Evolutionary conservation across 2,329 filamentous ascomycete genomes (phyloP).

Genomic region (Alternaria sp.): DNA sequence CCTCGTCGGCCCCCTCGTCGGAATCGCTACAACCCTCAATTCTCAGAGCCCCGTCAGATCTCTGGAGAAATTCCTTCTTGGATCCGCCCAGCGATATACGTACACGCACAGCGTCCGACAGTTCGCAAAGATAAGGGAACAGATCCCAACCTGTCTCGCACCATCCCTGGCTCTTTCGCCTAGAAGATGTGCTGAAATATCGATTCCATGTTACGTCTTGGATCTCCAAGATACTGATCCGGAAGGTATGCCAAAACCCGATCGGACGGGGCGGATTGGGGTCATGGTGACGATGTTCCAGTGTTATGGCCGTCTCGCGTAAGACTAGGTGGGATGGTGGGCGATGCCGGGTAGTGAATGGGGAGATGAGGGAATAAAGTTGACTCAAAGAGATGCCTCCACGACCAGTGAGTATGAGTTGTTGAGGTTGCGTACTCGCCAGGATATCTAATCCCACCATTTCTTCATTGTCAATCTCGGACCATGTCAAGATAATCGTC

Average conservation of each 20-base stretch:
- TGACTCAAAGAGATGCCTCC: neutral
- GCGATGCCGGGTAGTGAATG: neutral
- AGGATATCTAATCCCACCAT: neutral
- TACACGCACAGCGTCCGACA: neutral
- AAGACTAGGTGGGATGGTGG: neutral
- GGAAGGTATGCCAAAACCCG: neutral
- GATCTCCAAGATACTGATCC: neutral
- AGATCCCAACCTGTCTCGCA: neutral
- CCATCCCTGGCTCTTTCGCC: neutral
- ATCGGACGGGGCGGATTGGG: neutral
- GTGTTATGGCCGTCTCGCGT: neutral
- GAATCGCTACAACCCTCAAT: neutral
- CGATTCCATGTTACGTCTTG: neutral
- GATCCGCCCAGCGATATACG: neutral
- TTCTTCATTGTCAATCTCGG: neutral
- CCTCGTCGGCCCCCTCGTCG: neutral
- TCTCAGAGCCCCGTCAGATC: neutral
- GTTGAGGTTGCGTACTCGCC: neutral
- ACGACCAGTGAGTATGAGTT: neutral
- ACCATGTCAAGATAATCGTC: neutral
- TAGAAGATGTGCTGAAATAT: neutral
- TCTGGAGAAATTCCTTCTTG: neutral
- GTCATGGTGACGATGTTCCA: neutral
- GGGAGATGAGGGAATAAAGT: neutral
- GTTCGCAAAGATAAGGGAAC: neutral